These are phyloP conservation scores for Hanseniaspora jakobsenii DNA, from an alignment of 805 yeast genomes.

Conservation along the genomic window DNA sequence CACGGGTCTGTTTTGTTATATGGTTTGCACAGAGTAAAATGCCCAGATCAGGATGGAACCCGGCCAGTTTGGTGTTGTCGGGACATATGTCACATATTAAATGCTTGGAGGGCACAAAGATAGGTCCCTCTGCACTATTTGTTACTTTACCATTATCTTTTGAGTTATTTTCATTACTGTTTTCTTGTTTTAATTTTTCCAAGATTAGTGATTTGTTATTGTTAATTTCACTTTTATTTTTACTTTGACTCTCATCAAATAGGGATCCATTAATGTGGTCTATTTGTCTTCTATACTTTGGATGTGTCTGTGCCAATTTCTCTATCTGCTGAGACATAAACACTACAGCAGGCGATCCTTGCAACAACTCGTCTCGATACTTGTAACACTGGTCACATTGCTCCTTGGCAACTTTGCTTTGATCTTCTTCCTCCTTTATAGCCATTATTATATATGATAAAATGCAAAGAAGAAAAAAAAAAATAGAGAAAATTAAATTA, in stretches of 20 bases:
- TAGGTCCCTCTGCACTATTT: constrained; percentile 21
- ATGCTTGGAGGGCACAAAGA: constrained; percentile 26
- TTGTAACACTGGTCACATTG: constrained; percentile 64
- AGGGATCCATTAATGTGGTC: constrained; percentile 22
- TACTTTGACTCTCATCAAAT: not conserved
- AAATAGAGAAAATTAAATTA: too few relatives aligned
- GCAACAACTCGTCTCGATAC: constrained; percentile 66
- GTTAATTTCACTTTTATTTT: too few relatives aligned
- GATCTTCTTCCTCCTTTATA: too few relatives aligned
- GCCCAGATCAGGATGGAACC: constrained; percentile 84
- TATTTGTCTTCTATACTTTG: constrained; percentile 14
- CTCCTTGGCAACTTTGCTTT: constrained; percentile 30
- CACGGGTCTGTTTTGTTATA: constrained; percentile 43
- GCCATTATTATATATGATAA: too few relatives aligned
- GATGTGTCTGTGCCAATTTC: constrained; percentile 33
- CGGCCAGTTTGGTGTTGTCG: constrained; percentile 70
- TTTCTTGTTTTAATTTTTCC: not conserved
- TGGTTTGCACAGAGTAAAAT: constrained; percentile 78
- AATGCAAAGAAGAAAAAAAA: too few relatives aligned
- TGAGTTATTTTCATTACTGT: not conserved
- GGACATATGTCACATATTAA: constrained; percentile 75
- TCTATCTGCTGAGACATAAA: constrained; percentile 79
- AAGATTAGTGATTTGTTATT: too few relatives aligned
- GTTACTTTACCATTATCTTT: not conserved
- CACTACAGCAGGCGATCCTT: constrained; percentile 69